A percentile compares a stretch with the other conserved stretches of the same genome.
These are phyloP conservation scores for Arthonia radiata DNA, from an alignment of 495 filamentous ascomycete species.

Conservation along the genomic window DNA sequence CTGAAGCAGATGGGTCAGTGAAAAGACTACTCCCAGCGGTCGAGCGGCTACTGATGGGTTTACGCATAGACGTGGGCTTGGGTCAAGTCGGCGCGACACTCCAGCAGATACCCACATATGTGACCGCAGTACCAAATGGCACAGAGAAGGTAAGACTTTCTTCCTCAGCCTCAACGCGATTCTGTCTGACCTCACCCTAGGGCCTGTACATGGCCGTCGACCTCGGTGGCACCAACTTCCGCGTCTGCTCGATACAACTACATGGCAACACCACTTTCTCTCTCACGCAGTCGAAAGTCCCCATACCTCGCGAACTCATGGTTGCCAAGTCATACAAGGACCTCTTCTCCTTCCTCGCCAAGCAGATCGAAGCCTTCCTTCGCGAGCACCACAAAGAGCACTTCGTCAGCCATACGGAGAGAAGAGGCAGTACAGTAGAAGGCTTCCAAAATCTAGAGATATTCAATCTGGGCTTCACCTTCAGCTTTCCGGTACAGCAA, in stretches of 20 bases:
- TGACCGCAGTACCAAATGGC: conserved; percentile 86
- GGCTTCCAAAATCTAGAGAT: conserved; percentile 39
- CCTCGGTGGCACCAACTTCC: conserved; percentile 90
- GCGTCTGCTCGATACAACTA: conserved; percentile 80
- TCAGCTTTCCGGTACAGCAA: conserved; percentile 91
- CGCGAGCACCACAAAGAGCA: conserved; percentile 71
- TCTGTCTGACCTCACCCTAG: conserved; percentile 18
- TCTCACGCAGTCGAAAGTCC: conserved; percentile 72
- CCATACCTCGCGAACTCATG: conserved; percentile 80
- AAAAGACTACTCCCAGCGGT: no score
- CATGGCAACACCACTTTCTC: conserved; percentile 84
- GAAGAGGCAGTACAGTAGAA: conserved; percentile 27
- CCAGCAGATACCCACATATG: conserved; percentile 92
- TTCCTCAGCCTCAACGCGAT: conserved; percentile 1
- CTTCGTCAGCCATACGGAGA: conserved; percentile 43
- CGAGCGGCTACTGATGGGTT: no score
- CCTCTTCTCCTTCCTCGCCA: conserved; percentile 79
- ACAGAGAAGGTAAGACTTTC: conserved; percentile 52
- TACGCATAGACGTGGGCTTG: conserved; percentile 61
- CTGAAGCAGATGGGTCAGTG: conserved; percentile 54
- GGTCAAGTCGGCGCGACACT: conserved; percentile 51
- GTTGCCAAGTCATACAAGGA: conserved; percentile 63
- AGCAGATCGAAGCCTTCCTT: conserved; percentile 74
- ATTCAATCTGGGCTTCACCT: conserved; percentile 88
- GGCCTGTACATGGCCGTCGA: conserved; percentile 92